phyloP scores from a whole-genome alignment of 164 flowering plant species.

The Chloranthus sessilifolius region DNA sequence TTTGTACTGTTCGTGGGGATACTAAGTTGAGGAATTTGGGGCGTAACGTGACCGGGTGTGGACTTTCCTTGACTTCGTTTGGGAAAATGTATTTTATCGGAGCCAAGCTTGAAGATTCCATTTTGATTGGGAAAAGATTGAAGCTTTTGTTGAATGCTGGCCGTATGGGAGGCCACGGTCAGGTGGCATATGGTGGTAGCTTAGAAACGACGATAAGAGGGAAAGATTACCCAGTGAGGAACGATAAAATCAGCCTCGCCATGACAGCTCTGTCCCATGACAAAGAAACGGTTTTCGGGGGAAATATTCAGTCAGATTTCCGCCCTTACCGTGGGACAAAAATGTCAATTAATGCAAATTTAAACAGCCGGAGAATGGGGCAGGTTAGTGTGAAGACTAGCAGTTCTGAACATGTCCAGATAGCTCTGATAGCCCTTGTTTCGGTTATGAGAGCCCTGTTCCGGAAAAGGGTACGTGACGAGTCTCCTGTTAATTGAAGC shows the following conservation, averaged over 20 bases:
- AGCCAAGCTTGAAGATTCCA: slow-evolving; percentile 71
- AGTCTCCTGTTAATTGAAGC: too few species aligned
- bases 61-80: slow-evolving; percentile 64
- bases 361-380: slow-evolving; percentile 83
- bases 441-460: slow-evolving; percentile 50
- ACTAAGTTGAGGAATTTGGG: slow-evolving; percentile 47
- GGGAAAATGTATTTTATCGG: slow-evolving; percentile 56
- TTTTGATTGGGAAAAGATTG: slow-evolving; percentile 59
- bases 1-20: slow-evolving; percentile 57
- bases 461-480: slow-evolving; percentile 35
- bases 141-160: slow-evolving; percentile 60
- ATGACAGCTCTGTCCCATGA: slow-evolving; percentile 60
- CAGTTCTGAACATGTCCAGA: slow-evolving; percentile 63
- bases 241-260: slow-evolving; percentile 47
- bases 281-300: slow-evolving; percentile 65
- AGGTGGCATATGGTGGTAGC: slow-evolving; percentile 78
- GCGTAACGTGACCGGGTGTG: slow-evolving; percentile 62
- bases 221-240: slow-evolving; percentile 75
- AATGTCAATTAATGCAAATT: slow-evolving; percentile 59
- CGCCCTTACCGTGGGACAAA: slow-evolving; percentile 42
- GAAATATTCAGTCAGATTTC: slow-evolving; percentile 58
- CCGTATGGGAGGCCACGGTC: slow-evolving; percentile 47
- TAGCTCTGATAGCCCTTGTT: slow-evolving; percentile 54
- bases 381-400: slow-evolving; percentile 56
- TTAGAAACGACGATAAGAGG: slow-evolving; percentile 69